A percentile compares a stretch with the other conserved stretches of the same genome.
Conservation (phyloP, 2,329 filamentous ascomycete species). For the Chalaropsis ovoidea region DNA sequence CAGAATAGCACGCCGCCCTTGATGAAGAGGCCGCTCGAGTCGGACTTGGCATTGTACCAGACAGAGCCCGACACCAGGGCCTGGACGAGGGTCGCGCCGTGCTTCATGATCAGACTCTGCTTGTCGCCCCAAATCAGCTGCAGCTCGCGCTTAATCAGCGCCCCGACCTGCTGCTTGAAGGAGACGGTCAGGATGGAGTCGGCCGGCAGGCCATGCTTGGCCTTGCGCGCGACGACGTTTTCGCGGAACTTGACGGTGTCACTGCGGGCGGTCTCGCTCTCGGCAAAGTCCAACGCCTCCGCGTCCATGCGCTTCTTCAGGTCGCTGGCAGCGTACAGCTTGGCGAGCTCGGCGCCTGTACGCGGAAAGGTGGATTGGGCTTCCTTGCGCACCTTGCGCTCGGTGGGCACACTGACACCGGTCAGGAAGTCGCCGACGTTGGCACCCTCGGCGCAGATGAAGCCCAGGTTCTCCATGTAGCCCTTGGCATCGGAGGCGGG, state of each 20-base stretch:
- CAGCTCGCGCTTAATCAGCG: slow-evolving; percentile 50
- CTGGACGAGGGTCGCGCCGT: slow-evolving; percentile 46
- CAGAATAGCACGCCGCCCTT: slow-evolving; percentile 57
- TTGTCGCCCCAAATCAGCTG: slow-evolving; percentile 58
- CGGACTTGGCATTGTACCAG: slow-evolving; percentile 53
- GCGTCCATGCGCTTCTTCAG: slow-evolving; percentile 42
- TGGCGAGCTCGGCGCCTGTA: slow-evolving; percentile 38
- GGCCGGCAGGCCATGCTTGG: slow-evolving; percentile 40
- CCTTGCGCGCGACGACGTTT: slow-evolving; percentile 45
- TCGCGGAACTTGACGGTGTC: slow-evolving; percentile 46
- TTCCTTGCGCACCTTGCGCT: slow-evolving; percentile 48
- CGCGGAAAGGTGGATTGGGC: slow-evolving; percentile 38
- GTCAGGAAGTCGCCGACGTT: slow-evolving; percentile 64
- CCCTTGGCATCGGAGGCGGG: slow-evolving; percentile 48
- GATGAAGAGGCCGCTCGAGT: slow-evolving; percentile 51
- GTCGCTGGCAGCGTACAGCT: slow-evolving; percentile 42
- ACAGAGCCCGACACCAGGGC: slow-evolving; percentile 55
- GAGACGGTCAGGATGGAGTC: slow-evolving; percentile 47
- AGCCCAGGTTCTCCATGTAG: slow-evolving; percentile 59
- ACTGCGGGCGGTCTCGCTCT: slow-evolving; percentile 39
- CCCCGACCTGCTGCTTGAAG: slow-evolving; percentile 46
- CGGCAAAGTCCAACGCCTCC: slow-evolving; percentile 47
- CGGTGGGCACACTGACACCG: slow-evolving; percentile 57
- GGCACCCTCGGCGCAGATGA: slow-evolving; percentile 54
- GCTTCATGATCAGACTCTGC: slow-evolving; percentile 52